Evolutionary conservation across 129 eudicot species (phyloP).

Genomic region (Lactuca saligna): DNA sequence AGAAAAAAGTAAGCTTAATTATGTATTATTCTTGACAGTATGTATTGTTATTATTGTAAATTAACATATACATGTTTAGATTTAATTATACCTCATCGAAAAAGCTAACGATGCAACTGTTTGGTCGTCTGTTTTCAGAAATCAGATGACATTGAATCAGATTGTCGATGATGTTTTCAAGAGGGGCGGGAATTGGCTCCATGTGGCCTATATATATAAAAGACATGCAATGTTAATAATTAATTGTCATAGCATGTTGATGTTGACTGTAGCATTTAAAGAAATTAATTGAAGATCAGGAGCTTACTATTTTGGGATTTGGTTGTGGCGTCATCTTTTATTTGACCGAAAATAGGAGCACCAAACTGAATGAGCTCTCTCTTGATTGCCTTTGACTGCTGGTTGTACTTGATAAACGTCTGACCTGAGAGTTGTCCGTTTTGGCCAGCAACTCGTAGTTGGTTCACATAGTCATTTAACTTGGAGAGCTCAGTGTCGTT

Average conservation of each 20-base stretch:
- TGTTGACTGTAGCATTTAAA: not conserved
- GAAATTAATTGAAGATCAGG: not conserved
- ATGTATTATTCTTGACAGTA: too few species aligned
- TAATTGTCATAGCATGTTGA: not conserved
- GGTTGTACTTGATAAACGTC: slow-evolving; percentile 84
- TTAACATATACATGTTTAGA: not conserved
- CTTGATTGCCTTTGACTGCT: slow-evolving; percentile 75
- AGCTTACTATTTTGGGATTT: slow-evolving; percentile 57
- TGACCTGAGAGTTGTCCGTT: slow-evolving; percentile 96
- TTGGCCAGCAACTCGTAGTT: slow-evolving; percentile 85
- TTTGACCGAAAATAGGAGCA: slow-evolving; percentile 80
- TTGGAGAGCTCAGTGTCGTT: slow-evolving; percentile 67
- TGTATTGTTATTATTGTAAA: not conserved
- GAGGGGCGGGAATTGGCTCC: slow-evolving; percentile 86
- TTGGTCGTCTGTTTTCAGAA: slow-evolving; percentile 87
- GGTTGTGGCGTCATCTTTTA: slow-evolving; percentile 60
- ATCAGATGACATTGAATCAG: slow-evolving; percentile 75
- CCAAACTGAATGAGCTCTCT: slow-evolving; percentile 95
- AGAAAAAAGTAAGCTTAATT: not conserved
- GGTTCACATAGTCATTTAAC: slow-evolving; percentile 68
- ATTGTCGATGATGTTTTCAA: slow-evolving; percentile 76
- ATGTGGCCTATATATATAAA: slow-evolving; percentile 51
- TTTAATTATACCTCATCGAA: slow-evolving; percentile 79
- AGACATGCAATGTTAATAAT: not conserved
- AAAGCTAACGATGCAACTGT: slow-evolving; percentile 92